Conservation (phyloP, 306 rosid species). For the Dicorynia guianensis region DNA sequence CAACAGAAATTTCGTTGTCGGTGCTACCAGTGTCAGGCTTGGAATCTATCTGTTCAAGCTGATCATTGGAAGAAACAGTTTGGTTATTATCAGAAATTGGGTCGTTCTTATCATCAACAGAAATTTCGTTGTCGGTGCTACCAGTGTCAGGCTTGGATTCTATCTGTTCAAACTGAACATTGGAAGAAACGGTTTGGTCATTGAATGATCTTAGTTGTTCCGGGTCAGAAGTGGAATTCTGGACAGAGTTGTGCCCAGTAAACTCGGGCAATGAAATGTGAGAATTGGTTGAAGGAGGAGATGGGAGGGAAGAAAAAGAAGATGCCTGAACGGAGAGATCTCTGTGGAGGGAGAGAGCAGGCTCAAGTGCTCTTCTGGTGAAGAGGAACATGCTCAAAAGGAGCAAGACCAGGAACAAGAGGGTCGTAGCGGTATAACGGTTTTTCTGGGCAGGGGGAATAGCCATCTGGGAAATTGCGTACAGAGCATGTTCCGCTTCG, state of each 20-base stretch:
- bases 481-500: conserved; percentile 13
- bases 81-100: conserved; percentile 4
- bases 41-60: neutral
- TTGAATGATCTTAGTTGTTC: conserved; percentile 26
- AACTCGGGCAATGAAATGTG: conserved; percentile 16
- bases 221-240: conserved; percentile 13
- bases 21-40: conserved; percentile 5
- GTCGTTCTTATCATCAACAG: conserved; percentile 20
- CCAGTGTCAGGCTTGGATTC: conserved; percentile 21
- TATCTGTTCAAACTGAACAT: neutral
- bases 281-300: conserved; percentile 27
- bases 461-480: conserved; percentile 45
- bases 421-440: conserved; percentile 50
- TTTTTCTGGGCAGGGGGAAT: conserved; percentile 39
- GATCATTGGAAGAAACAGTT: conserved; percentile 25
- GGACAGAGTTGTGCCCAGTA: neutral
- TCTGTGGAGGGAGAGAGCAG: conserved; percentile 53
- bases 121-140: conserved; percentile 18
- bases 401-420: conserved; percentile 56
- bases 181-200: conserved; percentile 26
- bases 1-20: conserved; percentile 32
- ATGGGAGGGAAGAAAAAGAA: conserved; percentile 33
- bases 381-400: conserved; percentile 56
- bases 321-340: conserved; percentile 59
- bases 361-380: conserved; percentile 55